Conservation (phyloP, 1,284 basidiomycete species). For the Hemileia vastatrix region DNA sequence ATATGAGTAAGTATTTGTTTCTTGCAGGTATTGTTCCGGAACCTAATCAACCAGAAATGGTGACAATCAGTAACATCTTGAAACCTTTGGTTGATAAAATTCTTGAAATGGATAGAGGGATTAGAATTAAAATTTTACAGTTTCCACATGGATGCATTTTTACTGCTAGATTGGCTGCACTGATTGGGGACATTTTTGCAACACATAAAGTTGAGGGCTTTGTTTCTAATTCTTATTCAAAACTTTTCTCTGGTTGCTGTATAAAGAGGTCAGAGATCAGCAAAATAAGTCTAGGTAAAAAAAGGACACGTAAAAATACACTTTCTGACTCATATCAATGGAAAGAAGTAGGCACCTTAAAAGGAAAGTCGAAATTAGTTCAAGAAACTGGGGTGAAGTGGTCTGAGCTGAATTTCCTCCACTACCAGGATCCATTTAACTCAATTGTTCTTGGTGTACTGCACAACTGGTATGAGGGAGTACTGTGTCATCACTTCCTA, state of each 20-base stretch:
- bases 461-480: too few species aligned
- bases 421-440: too few species aligned
- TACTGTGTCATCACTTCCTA: too few species aligned
- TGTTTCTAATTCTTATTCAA: too few species aligned
- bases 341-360: too few species aligned
- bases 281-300: too few species aligned
- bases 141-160: not conserved
- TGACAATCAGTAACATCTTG: not conserved
- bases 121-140: not conserved
- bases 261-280: not conserved
- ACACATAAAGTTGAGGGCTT: not conserved
- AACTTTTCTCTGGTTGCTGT: not conserved
- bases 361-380: too few species aligned
- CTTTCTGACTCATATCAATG: too few species aligned
- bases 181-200: not conserved
- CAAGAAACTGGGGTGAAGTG: too few species aligned
- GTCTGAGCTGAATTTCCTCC: too few species aligned
- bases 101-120: not conserved
- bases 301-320: too few species aligned
- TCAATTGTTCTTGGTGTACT: too few species aligned
- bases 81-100: slow-evolving; percentile 5
- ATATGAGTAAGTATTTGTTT: slow-evolving; percentile 9
- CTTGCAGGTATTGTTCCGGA: slow-evolving; percentile 15
- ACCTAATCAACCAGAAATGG: slow-evolving; percentile 6
- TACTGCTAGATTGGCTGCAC: not conserved